phyloP scores from a whole-genome alignment of 495 filamentous ascomycete species.

The Trichocladium uniseriatum region DNA sequence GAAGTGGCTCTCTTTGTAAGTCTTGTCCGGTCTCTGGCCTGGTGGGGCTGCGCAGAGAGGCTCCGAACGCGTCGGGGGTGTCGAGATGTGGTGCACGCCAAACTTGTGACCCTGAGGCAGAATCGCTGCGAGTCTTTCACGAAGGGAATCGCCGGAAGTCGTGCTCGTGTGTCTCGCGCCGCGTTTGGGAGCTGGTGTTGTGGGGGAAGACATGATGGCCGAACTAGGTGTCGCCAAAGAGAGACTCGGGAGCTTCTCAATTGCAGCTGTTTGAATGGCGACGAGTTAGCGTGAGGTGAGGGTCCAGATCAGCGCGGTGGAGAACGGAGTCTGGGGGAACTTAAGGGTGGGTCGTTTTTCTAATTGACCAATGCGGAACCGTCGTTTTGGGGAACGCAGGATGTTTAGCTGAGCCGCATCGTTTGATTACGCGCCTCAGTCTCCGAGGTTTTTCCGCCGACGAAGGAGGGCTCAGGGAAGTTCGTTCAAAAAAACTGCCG shows the following conservation, averaged over 20 bases:
- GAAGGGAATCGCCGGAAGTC: conserved; percentile 20
- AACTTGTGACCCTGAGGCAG: conserved; percentile 64
- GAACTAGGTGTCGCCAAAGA: not conserved
- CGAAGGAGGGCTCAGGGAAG: not conserved
- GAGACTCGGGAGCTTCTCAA: too few relatives aligned
- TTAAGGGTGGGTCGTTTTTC: too few relatives aligned
- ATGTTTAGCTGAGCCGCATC: too few relatives aligned
- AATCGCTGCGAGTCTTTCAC: conserved; percentile 50
- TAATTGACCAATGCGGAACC: not conserved
- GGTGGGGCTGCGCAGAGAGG: conserved; percentile 76
- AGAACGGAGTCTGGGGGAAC: too few relatives aligned
- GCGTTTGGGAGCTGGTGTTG: conserved; percentile 9
- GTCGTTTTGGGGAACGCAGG: not conserved
- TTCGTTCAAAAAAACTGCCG: not conserved
- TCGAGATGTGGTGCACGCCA: conserved; percentile 78
- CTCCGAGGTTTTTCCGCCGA: not conserved
- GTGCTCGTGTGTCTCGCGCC: not conserved
- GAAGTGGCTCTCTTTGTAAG: conserved; percentile 85
- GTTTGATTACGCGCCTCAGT: too few relatives aligned
- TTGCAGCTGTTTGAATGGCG: too few relatives aligned
- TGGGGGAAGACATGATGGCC: conserved; percentile 11
- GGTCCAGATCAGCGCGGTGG: too few relatives aligned
- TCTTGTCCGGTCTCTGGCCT: conserved; percentile 55
- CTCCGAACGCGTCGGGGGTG: conserved; percentile 60
- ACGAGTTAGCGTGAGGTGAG: too few relatives aligned